Percentiles rank a stretch among this genome's conserved stretches.
Conservation (phyloP, 352 stramenopile species). For the Peronosclerospora sorghi region DNA sequence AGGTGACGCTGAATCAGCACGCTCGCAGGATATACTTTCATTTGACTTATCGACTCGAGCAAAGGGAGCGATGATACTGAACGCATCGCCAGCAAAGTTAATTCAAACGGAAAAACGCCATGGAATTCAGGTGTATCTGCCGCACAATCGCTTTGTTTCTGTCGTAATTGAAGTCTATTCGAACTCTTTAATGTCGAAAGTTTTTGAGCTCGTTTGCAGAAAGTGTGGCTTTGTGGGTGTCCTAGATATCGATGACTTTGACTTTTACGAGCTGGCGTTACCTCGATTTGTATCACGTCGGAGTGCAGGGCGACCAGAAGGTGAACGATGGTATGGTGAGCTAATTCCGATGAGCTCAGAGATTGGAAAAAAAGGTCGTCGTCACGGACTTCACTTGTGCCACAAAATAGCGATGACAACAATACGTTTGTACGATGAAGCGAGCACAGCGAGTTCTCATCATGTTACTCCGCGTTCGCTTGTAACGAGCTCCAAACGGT, state of each 20-base stretch:
- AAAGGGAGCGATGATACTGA: slow-evolving; percentile 25
- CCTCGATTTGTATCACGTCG: slow-evolving; percentile 78
- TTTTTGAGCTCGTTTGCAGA: slow-evolving; percentile 69
- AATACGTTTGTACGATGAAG: slow-evolving; percentile 81
- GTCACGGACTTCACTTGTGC: slow-evolving; percentile 71
- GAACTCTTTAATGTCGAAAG: slow-evolving; percentile 42
- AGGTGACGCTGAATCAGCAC: slow-evolving; percentile 38
- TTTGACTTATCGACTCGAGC: slow-evolving; percentile 57
- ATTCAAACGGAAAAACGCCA: slow-evolving; percentile 24
- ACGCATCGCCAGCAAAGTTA: slow-evolving; percentile 35
- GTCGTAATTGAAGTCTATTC: slow-evolving; percentile 59
- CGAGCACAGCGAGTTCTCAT: slow-evolving; percentile 73
- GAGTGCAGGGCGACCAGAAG: slow-evolving; percentile 72
- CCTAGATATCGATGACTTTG: slow-evolving; percentile 66
- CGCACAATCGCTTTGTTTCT: slow-evolving; percentile 77
- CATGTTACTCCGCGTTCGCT: slow-evolving; percentile 71
- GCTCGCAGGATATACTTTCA: slow-evolving; percentile 41
- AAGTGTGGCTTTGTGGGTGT: slow-evolving; percentile 68
- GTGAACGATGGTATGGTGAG: slow-evolving; percentile 74
- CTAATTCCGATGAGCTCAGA: slow-evolving; percentile 49
- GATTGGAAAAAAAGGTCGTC: slow-evolving; percentile 48
- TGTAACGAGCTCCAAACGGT: slow-evolving; percentile 55
- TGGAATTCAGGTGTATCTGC: slow-evolving; percentile 70
- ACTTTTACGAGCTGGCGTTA: slow-evolving; percentile 76
- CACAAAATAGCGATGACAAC: slow-evolving; percentile 83